Evolutionary conservation across 768 basidiomycete genomes (phyloP).

Genomic region (Mycena chlorophos): DNA sequence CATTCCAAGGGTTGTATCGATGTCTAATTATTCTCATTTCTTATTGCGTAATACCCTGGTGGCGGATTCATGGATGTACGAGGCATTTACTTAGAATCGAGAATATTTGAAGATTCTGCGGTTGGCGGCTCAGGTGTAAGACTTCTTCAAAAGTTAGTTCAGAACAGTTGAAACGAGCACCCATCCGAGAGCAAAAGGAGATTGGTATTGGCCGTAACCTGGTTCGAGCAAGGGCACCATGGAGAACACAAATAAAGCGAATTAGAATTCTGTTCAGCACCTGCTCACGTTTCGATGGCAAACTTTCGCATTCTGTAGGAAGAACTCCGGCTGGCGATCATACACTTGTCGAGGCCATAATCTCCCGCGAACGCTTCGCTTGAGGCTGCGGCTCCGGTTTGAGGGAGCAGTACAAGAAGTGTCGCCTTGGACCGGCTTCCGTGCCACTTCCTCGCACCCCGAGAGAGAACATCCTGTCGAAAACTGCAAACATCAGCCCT

Average conservation of each 20-base stretch:
- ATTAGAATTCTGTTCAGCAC: too few species aligned
- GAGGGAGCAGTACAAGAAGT: constrained; percentile 81
- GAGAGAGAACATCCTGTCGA: constrained; percentile 87
- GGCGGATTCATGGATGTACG: constrained; percentile 17
- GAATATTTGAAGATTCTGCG: too few species aligned
- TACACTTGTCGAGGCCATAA: constrained; percentile 10
- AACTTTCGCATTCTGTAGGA: too few species aligned
- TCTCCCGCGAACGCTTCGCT: constrained; percentile 45
- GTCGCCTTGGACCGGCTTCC: constrained; percentile 74
- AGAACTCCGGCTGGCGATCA: too few species aligned
- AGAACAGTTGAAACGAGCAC: too few species aligned
- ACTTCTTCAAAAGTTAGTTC: too few species aligned
- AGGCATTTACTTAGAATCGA: constrained; percentile 18
- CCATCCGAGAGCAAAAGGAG: constrained; percentile 96
- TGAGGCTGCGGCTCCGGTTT: constrained; percentile 59
- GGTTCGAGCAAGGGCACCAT: constrained; percentile 84
- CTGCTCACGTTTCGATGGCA: too few species aligned
- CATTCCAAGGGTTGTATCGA: constrained; percentile 19
- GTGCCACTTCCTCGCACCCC: constrained; percentile 78
- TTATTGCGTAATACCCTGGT: constrained; percentile 18
- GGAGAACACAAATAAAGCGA: too few species aligned
- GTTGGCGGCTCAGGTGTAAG: too few species aligned
- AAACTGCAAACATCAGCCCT: constrained; percentile 51
- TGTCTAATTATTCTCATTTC: constrained; percentile 28
- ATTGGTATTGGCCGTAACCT: constrained; percentile 95